phyloP scores from a whole-genome alignment of 2,329 filamentous ascomycete species.

The Fusarium piperis region DNA sequence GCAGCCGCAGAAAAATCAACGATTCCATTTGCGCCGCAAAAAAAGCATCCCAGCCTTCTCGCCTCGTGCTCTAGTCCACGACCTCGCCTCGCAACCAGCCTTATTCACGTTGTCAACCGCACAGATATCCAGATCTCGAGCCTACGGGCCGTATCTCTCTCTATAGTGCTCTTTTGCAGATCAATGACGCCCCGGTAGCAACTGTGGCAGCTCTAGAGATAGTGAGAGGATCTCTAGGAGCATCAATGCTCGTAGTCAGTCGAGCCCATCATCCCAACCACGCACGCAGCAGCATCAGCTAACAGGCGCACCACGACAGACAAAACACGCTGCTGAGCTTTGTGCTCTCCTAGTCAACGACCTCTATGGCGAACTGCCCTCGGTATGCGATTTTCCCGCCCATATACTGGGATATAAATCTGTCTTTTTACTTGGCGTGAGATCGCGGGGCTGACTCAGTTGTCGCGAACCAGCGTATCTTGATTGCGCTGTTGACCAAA shows the following conservation, averaged over 20 bases:
- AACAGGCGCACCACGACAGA: conserved; percentile 53
- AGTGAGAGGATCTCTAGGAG: conserved; percentile 81
- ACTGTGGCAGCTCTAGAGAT: conserved; percentile 78
- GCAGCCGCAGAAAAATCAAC: conserved; percentile 37
- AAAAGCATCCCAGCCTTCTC: conserved; percentile 33
- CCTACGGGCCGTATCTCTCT: conserved; percentile 8
- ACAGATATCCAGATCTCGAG: background rate
- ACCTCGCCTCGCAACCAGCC: conserved; percentile 2
- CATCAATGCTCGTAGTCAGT: conserved; percentile 66
- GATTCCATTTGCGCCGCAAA: conserved; percentile 38
- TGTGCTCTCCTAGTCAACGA: conserved; percentile 90
- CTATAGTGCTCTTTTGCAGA: conserved; percentile 23
- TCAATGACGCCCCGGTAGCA: conserved; percentile 77
- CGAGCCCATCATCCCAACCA: conserved; percentile 30
- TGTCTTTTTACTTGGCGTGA: conserved; percentile 12
- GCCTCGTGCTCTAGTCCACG: conserved; percentile 4
- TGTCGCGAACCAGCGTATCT: conserved; percentile 74
- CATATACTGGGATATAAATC: conserved; percentile 3
- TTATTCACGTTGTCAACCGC: background rate
- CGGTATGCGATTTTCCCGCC: conserved; percentile 67
- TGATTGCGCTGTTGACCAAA: conserved; percentile 78
- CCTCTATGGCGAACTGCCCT: conserved; percentile 89
- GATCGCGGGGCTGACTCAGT: conserved; percentile 43
- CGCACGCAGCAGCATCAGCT: conserved; percentile 31
- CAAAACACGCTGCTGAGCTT: conserved; percentile 83